These are phyloP conservation scores for Aspergillus floridensis DNA, from an alignment of 2,329 filamentous ascomycete species.

Conservation along the genomic window DNA sequence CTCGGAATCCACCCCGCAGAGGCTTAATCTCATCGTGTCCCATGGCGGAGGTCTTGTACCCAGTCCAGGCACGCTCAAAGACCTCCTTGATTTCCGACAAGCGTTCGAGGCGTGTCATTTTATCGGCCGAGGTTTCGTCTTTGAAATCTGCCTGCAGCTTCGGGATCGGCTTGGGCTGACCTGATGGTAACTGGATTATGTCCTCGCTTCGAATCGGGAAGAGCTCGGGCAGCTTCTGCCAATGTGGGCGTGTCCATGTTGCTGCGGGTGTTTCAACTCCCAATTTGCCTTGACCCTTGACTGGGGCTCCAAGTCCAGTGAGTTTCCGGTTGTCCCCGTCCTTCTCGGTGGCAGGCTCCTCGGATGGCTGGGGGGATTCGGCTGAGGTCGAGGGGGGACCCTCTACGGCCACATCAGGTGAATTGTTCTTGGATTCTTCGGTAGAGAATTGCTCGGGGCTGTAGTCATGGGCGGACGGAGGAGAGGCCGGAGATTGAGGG, in stretches of 20 bases:
- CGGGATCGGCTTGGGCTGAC: slow-evolving; percentile 66
- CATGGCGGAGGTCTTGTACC: slow-evolving; percentile 78
- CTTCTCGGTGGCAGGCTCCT: slow-evolving; percentile 5
- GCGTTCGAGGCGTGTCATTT: slow-evolving; percentile 62
- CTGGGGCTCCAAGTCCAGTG: background rate
- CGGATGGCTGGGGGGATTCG: background rate
- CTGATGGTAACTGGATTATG: slow-evolving; percentile 73
- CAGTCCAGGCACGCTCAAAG: slow-evolving; percentile 75
- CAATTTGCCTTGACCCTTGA: slow-evolving; percentile 34
- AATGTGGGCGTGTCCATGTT: slow-evolving; percentile 54
- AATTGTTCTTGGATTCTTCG: background rate
- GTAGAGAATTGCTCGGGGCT: background rate
- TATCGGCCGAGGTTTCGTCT: slow-evolving; percentile 59
- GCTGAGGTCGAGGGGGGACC: slow-evolving; percentile 1
- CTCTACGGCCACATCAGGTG: background rate
- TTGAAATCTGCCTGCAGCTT: slow-evolving; percentile 72
- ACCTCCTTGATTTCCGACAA: slow-evolving; percentile 68
- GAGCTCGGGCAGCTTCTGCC: slow-evolving; percentile 70
- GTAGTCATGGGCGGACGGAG: slow-evolving; percentile 4
- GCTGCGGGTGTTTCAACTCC: slow-evolving; percentile 28
- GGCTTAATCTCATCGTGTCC: slow-evolving; percentile 83
- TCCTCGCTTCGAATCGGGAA: slow-evolving; percentile 72
- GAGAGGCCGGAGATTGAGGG: slow-evolving; percentile 13
- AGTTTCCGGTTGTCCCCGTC: slow-evolving; percentile 7
- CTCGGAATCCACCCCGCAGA: slow-evolving; percentile 62